Base-by-base conservation (phyloP, 805 yeast species). In the Saccharomycopsis capsularis region DNA sequence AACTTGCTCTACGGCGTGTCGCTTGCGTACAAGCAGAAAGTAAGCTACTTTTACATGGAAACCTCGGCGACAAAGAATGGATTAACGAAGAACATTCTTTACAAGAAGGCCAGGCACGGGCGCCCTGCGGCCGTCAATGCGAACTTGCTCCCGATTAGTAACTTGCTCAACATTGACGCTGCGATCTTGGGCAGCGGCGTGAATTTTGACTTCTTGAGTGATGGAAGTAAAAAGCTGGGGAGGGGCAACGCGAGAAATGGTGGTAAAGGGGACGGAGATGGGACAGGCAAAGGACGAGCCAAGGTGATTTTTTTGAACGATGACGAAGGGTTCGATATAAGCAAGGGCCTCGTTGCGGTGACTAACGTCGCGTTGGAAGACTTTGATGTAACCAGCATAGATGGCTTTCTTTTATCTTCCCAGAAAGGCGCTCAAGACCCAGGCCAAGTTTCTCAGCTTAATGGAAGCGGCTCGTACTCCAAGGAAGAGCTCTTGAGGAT, bases 1-100 rank as follows among this genome's bases (percentile, higher is more conserved):
- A 70, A 60, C 42, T 55, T 75, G 5, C 57, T 75, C 32, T 67
- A 73, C 52, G 81, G 81, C 1, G 63, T 75, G 3, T 63, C 77
- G 1, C 50, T 75, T 34, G 60, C 71, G 36, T 73, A 72, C 57
- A 74, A 68, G 49, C 71, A 73, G 24, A 75, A 80, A 57, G 68
- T 74, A 0, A 70, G 69, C 3, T 71, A 70, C 55, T 68, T 74
- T 54, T 68, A 66, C 54, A 57, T 63, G 57, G 53, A 51, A 22
- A 44, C 43, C 15, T 38, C 15, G 16, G 16, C 32, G 19, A 40
- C 35, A 7, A 52, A 46, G 23, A 25, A 22, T 15, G 34, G 27
- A 39, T 22, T 52, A 15, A 43, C 37, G 23, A 29, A 37, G 13
- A 44, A 29, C 19, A 23, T 41, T 5, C 27, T 51, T 3, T 36